Evolutionary conservation across 768 basidiomycete species (phyloP), one percentile per base, ranked within the genome.

Genomic region (Agaricus subrufescens): DNA sequence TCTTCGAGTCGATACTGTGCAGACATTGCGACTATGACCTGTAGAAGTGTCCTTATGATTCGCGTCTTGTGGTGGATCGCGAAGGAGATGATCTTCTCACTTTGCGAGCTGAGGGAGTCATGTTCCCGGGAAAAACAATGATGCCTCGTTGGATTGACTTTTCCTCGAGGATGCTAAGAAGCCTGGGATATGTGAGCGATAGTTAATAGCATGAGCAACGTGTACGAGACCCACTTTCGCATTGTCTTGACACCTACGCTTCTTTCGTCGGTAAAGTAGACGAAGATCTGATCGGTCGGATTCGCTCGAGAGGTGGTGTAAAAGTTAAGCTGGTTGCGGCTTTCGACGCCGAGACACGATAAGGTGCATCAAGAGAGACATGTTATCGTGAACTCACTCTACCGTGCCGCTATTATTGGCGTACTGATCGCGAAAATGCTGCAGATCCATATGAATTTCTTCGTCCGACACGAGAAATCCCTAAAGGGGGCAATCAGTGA

Each of bases 221-320:
- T 27, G 42, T 30, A 12, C 26, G 34, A 25, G 25, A 78, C 88
- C 53, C 69, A 97, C 96, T 94, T 96, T 75, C 94, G 79, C 93
- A 98, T 98, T 3, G 94, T 93, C 72, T 97, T 96, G 44, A 98
- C 94, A 57, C 94, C 92, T 6, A 98, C 97, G 65, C 91, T 93
- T 69, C 77, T 83, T 71, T 98, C 97, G 46, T 95, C 94, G n/a
- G 93, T 86, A 72, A 96, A 99, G 70, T 91, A 98, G 19, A 98
- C 77, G 63, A 91, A 98, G 64, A 99, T 91, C 69, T 91, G 88
- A 63, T 94, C 87, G 8, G 73, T 70, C 26, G 83, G 75, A 62
- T 89, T 86, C 11, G 75, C 73, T 57, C 76, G 75, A 14, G 84
- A 83, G 61, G 88, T 86, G 10, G 94, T 93, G 71, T 86, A 92